Percentiles rank a stretch among this genome's conserved stretches.
Conservation (phyloP, 495 filamentous ascomycete species). For the Cercophora samala region DNA sequence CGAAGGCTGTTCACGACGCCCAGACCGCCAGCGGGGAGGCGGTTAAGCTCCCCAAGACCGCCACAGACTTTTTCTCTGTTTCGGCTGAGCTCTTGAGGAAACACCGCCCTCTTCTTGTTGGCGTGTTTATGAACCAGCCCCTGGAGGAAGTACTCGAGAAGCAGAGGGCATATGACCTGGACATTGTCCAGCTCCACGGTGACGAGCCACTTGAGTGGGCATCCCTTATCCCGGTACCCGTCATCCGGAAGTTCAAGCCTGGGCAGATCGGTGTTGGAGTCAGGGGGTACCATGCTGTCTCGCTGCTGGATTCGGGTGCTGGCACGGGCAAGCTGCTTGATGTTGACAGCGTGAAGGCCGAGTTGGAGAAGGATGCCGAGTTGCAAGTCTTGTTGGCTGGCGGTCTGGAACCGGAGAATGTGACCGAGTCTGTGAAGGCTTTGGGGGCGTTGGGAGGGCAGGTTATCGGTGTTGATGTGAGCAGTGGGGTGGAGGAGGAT, state of each 20-base stretch:
- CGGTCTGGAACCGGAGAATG: conserved; percentile 73
- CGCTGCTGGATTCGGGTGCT: conserved; percentile 78
- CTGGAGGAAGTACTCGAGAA: conserved; percentile 73
- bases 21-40: conserved; percentile 19
- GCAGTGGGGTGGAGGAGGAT: conserved; percentile 84
- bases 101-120: conserved; percentile 72
- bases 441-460: conserved; percentile 54
- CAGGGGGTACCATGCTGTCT: conserved; percentile 76
- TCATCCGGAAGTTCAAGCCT: conserved; percentile 78
- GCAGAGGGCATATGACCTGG: conserved; percentile 72
- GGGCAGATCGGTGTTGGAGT: conserved; percentile 65
- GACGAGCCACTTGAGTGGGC: conserved; percentile 92
- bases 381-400: conserved; percentile 77
- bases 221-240: conserved; percentile 77
- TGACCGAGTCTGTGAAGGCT: conserved; percentile 56
- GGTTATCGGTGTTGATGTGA: conserved; percentile 85
- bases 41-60: conserved; percentile 16
- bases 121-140: conserved; percentile 91
- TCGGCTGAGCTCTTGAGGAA: conserved; percentile 37
- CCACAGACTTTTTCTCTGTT: conserved; percentile 47
- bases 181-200: conserved; percentile 90
- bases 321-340: conserved; percentile 79
- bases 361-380: conserved; percentile 55
- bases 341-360: conserved; percentile 56
- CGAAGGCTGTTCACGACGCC: conserved; percentile 61